phyloP scores from a whole-genome alignment of 768 basidiomycete genomes.

The Psilocybe tampanensis region DNA sequence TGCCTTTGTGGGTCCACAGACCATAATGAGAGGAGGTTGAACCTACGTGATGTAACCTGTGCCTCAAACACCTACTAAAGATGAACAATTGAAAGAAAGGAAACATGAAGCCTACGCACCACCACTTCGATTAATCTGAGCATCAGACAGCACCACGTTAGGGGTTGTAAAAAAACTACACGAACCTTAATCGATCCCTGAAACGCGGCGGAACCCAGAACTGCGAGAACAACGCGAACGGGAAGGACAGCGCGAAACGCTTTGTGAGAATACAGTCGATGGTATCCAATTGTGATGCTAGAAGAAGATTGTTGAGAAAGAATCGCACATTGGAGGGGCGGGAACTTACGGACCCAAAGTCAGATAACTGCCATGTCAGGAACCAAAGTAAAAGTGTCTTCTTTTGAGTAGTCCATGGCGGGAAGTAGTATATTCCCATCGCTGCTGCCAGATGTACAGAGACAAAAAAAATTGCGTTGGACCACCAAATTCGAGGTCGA shows the following conservation, averaged over 20 bases:
- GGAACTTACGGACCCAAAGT: conserved; percentile 57
- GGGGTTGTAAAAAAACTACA: conserved; percentile 8
- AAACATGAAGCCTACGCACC: conserved; percentile 34
- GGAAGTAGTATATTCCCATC: conserved; percentile 52
- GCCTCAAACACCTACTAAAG: conserved; percentile 73
- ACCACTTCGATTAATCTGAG: conserved; percentile 41
- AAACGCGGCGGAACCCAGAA: conserved; percentile 72
- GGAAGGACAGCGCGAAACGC: conserved; percentile 61
- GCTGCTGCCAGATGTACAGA: conserved; percentile 58
- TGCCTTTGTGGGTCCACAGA: neutral
- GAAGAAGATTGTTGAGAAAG: neutral
- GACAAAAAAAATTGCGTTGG: conserved; percentile 59
- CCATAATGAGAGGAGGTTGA: neutral
- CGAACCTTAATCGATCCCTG: conserved; percentile 78
- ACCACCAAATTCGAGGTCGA: conserved; percentile 57
- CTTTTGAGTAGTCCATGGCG: conserved; percentile 43
- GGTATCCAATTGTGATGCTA: conserved; percentile 78
- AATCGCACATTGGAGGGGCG: neutral
- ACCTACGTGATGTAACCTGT: conserved; percentile 74
- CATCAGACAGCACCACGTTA: neutral
- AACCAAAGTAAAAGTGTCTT: conserved; percentile 56
- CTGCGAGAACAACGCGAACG: conserved; percentile 60
- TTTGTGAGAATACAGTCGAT: conserved; percentile 77
- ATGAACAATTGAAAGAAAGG: neutral
- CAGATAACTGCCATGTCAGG: conserved; percentile 67